phyloP scores from a whole-genome alignment of 2,329 filamentous ascomycete species.

The Taxawa tesnikishii region DNA sequence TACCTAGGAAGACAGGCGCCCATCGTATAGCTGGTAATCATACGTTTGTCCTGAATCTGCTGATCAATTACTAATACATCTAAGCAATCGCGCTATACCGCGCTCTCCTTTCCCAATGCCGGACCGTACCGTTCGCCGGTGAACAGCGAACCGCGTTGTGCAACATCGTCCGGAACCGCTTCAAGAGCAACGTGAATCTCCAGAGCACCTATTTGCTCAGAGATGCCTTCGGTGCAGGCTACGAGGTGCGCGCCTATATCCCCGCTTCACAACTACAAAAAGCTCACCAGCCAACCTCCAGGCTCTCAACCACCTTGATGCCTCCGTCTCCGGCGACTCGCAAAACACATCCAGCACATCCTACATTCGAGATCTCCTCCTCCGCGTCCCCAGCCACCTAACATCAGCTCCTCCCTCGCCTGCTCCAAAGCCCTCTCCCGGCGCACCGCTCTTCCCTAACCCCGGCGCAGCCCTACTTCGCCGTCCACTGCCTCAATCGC shows the following conservation, averaged over 20 bases:
- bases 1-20: slow-evolving; percentile 33
- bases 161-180: slow-evolving; percentile 49
- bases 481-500: slow-evolving; percentile 15
- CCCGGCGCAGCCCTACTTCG: slow-evolving; percentile 9
- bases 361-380: too few relatives aligned
- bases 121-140: slow-evolving; percentile 38
- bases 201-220: slow-evolving; percentile 49
- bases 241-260: slow-evolving; percentile 37
- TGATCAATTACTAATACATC: slow-evolving; percentile 4
- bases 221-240: slow-evolving; percentile 53
- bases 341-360: slow-evolving; percentile 14
- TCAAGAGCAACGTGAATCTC: slow-evolving; percentile 46
- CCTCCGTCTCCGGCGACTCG: slow-evolving; percentile 20
- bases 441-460: background rate
- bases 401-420: background rate
- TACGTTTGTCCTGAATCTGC: background rate
- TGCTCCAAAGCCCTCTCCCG: slow-evolving; percentile 10
- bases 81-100: slow-evolving; percentile 60
- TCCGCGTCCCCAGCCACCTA: too few relatives aligned
- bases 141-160: slow-evolving; percentile 40
- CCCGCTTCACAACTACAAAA: background rate
- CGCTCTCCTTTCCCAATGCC: slow-evolving; percentile 43
- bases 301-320: slow-evolving; percentile 31
- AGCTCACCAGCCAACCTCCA: slow-evolving; percentile 7
- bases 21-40: slow-evolving; percentile 40